Conservation (phyloP, 192 early-diverging fungal genomes). For the Mortierella alpina region DNA sequence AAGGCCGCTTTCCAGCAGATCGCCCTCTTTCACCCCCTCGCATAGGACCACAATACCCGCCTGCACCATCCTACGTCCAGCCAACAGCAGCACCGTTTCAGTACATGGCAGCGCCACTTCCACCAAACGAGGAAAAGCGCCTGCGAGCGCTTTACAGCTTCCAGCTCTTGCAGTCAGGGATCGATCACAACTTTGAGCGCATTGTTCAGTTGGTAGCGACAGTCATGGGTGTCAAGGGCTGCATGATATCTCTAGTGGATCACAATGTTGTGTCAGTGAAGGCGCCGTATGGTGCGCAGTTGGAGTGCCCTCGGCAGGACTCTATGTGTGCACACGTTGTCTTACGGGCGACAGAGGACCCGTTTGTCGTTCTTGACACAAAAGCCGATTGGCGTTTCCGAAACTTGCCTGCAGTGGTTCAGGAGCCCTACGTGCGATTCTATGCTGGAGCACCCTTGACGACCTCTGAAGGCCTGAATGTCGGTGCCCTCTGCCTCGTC, state of each 20-base stretch:
- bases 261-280: conserved; percentile 17
- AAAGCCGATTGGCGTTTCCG: conserved; percentile 61
- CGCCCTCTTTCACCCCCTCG: conserved; percentile 7
- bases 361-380: conserved; percentile 52
- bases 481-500: conserved; percentile 62
- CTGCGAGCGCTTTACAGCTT: conserved; percentile 50
- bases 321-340: conserved; percentile 53
- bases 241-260: conserved; percentile 44
- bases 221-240: conserved; percentile 33
- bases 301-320: conserved; percentile 16
- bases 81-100: background rate
- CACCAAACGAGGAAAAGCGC: conserved; percentile 33
- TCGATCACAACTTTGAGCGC: conserved; percentile 50
- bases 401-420: conserved; percentile 45
- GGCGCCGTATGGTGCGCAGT: conserved; percentile 2
- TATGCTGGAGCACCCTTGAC: conserved; percentile 60
- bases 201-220: conserved; percentile 43
- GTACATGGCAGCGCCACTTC: conserved; percentile 29
- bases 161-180: conserved; percentile 39
- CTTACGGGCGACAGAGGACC: conserved; percentile 39
- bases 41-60: background rate
- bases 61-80: conserved; percentile 12
- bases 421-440: conserved; percentile 55
- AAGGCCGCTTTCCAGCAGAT: conserved; percentile 30
- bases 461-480: conserved; percentile 53